Evolutionary conservation across 192 early-diverging fungal genomes (phyloP).

Genomic region (Chytriomyces confervae): DNA sequence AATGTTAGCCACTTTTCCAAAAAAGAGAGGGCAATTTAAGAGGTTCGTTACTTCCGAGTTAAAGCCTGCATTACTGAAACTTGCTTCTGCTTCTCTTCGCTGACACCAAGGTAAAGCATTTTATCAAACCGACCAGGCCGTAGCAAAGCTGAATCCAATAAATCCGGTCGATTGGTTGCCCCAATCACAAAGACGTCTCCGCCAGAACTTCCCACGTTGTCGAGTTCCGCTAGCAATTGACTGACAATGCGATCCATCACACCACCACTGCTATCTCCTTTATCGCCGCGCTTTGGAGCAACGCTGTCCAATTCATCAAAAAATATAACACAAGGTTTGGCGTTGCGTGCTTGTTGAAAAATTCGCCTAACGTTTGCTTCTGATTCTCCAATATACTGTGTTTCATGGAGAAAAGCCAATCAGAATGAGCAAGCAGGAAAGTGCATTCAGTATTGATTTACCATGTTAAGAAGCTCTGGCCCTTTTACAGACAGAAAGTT

Average conservation of each 20-base stretch:
- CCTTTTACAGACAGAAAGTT: slow-evolving; percentile 91
- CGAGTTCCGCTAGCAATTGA: slow-evolving; percentile 95
- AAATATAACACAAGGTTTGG: slow-evolving; percentile 97
- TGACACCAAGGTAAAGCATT: slow-evolving; percentile 95
- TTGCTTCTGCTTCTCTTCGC: slow-evolving; percentile 84
- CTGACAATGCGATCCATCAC: slow-evolving; percentile 99
- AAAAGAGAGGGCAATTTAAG: not conserved
- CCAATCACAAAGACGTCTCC: slow-evolving; percentile 96
- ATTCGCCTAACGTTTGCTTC: slow-evolving; percentile 96
- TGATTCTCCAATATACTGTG: slow-evolving; percentile 96
- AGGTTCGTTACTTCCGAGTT: slow-evolving; percentile 77
- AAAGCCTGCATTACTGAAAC: slow-evolving; percentile 89
- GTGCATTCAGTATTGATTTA: slow-evolving; percentile 2
- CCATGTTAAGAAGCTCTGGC: slow-evolving; percentile 67
- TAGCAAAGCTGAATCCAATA: slow-evolving; percentile 85
- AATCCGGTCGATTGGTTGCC: slow-evolving; percentile 97
- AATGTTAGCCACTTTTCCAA: not conserved
- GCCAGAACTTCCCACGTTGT: slow-evolving; percentile 72
- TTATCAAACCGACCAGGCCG: slow-evolving; percentile 95
- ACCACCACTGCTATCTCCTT: slow-evolving; percentile 92
- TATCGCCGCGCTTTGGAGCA: slow-evolving; percentile 96
- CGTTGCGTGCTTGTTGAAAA: slow-evolving; percentile 95
- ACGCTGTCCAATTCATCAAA: slow-evolving; percentile 99
- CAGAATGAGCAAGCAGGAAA: not conserved
- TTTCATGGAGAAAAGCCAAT: not conserved